Evolutionary conservation across 371 early-diverging fungal species (phyloP).

Genomic region (Mucor ambiguus): DNA sequence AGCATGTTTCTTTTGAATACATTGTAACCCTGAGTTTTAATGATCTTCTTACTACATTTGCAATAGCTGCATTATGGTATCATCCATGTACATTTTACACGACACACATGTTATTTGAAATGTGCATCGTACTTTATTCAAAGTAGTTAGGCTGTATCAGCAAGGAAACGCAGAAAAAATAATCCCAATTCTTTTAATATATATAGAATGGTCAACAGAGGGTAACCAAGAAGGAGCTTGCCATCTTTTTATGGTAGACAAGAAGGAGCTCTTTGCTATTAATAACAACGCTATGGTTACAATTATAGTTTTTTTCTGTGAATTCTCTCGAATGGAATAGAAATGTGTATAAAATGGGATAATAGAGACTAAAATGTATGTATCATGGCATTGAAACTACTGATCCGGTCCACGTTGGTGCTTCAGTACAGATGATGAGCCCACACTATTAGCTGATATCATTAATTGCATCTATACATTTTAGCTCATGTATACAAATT

Average conservation of each 20-base stretch:
- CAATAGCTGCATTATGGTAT: not conserved
- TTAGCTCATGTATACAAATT: not conserved
- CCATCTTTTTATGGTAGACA: constrained; percentile 13
- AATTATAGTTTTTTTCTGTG: not conserved
- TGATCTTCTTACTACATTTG: not conserved
- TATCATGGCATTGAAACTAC: not conserved
- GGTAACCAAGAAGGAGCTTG: constrained; percentile 11
- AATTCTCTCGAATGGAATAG: not conserved
- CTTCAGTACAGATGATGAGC: not conserved
- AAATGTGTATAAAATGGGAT: not conserved
- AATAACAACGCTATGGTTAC: constrained; percentile 12
- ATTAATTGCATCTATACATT: not conserved
- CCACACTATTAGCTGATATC: not conserved
- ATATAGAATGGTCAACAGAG: not conserved
- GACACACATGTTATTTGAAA: not conserved
- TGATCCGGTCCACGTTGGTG: not conserved
- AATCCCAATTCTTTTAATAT: not conserved
- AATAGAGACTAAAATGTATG: constrained; percentile 4
- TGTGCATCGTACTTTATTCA: not conserved
- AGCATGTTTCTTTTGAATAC: not conserved
- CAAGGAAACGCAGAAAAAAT: not conserved
- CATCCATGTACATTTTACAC: not conserved
- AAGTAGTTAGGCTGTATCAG: not conserved
- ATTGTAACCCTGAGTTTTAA: constrained; percentile 1
- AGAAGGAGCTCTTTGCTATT: constrained; percentile 17